Conservation (phyloP, 768 basidiomycete species). For the Coprinellus aureogranulatus region DNA sequence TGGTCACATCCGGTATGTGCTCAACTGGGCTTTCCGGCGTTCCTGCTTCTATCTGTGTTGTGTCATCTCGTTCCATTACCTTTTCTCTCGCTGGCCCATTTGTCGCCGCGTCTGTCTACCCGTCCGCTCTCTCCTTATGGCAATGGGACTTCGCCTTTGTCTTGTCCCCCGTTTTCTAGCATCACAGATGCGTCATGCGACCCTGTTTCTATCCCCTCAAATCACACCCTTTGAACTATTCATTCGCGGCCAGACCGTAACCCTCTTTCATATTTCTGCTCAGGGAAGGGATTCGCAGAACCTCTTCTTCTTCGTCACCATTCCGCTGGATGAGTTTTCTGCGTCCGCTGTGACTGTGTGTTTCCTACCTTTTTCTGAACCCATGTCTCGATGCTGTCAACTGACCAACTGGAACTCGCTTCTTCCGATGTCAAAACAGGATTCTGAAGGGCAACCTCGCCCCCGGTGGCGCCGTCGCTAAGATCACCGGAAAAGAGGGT, state of each 20-base stretch:
- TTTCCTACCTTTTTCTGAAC: constrained; percentile 6
- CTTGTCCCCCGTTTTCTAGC: constrained; percentile 1
- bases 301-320: constrained; percentile 9
- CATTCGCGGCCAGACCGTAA: constrained; percentile 2
- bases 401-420: constrained; percentile 2
- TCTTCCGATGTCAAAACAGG: constrained; percentile 35
- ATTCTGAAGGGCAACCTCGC: constrained; percentile 91
- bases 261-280: background rate
- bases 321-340: background rate
- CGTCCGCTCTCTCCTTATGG: background rate
- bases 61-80: background rate
- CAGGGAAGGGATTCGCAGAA: no score
- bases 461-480: constrained; percentile 93
- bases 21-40: background rate
- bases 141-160: background rate
- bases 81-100: background rate
- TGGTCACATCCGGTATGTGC: constrained; percentile 79
- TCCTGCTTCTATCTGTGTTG: constrained; percentile 10
- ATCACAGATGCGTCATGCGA: constrained; percentile 9
- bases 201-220: constrained; percentile 1
- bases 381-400: constrained; percentile 13
- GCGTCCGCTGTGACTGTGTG: constrained; percentile 5
- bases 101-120: background rate
- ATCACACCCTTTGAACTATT: constrained; percentile 1
- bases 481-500: constrained; percentile 96